Conservation (phyloP, 352 stramenopile species). For the Pythium brassicae region DNA sequence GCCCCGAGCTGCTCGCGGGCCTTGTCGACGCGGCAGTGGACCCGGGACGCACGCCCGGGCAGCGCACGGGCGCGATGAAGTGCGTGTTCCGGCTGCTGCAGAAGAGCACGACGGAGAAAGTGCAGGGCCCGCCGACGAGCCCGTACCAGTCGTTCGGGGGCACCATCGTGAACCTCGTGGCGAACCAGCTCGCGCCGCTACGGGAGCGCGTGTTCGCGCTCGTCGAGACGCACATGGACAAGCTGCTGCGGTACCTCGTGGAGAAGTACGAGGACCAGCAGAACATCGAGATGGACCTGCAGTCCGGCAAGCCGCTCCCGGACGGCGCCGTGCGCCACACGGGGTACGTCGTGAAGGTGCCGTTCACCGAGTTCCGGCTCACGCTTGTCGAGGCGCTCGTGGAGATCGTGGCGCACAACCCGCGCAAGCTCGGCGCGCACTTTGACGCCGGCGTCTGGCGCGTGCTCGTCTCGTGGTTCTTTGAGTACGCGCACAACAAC, state of each 20-base stretch:
- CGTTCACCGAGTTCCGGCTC: slow-evolving; percentile 87
- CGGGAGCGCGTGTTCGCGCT: slow-evolving; percentile 70
- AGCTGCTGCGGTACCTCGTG: slow-evolving; percentile 65
- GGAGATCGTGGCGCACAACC: slow-evolving; percentile 80
- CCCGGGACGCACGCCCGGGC: slow-evolving; percentile 35
- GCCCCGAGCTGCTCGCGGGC: slow-evolving; percentile 74
- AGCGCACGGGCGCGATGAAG: slow-evolving; percentile 82
- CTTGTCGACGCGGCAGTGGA: slow-evolving; percentile 67
- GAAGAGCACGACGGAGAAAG: slow-evolving; percentile 70
- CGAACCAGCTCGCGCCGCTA: slow-evolving; percentile 72
- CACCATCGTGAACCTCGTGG: slow-evolving; percentile 81
- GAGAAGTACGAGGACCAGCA: slow-evolving; percentile 80
- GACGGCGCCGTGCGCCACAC: slow-evolving; percentile 74
- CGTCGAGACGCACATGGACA: slow-evolving; percentile 58
- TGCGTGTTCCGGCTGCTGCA: slow-evolving; percentile 75
- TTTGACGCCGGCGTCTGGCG: slow-evolving; percentile 86
- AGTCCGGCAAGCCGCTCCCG: slow-evolving; percentile 54
- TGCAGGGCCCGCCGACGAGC: slow-evolving; percentile 71
- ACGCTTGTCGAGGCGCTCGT: slow-evolving; percentile 84
- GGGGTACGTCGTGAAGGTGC: slow-evolving; percentile 83
- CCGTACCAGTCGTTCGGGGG: slow-evolving; percentile 83
- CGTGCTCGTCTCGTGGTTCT: slow-evolving; percentile 86
- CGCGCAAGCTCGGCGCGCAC: slow-evolving; percentile 51
- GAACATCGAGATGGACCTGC: slow-evolving; percentile 67
- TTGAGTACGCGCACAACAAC: slow-evolving; percentile 91